Conservation (phyloP, 176 grass and related monocot genomes). For the Lolium rigidum region DNA sequence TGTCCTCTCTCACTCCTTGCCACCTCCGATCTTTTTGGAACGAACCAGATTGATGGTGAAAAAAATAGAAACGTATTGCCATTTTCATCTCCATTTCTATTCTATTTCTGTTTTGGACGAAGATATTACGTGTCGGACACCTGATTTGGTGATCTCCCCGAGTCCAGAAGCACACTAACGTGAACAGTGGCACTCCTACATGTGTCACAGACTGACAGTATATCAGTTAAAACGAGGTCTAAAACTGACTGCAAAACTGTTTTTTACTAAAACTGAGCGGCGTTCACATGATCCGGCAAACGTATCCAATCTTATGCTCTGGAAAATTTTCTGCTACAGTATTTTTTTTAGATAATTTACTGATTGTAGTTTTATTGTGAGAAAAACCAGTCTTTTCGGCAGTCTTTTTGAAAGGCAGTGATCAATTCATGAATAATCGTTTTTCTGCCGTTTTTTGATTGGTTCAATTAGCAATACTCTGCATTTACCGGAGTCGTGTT, state of each 20-base stretch:
- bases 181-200: too few relatives aligned
- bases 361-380: neutral
- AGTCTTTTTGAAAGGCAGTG: neutral
- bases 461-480: conserved; percentile 9
- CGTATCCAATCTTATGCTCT: neutral
- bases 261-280: too few relatives aligned
- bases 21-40: conserved; percentile 13
- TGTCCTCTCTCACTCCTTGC: conserved; percentile 4
- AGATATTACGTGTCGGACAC: neutral
- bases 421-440: neutral
- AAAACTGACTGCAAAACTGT: too few relatives aligned
- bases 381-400: neutral
- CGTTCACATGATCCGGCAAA: neutral
- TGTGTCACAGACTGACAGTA: too few relatives aligned
- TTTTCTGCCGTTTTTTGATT: conserved; percentile 14
- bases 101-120: neutral
- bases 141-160: neutral
- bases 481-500: neutral
- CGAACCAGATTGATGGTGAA: neutral
- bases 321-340: neutral
- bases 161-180: too few relatives aligned
- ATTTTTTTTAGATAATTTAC: neutral
- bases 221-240: too few relatives aligned
- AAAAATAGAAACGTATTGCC: too few relatives aligned
- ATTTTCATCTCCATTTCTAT: neutral